Base-by-base conservation (phyloP, 1,284 basidiomycete genomes). In the Ustilago hordei region DNA sequence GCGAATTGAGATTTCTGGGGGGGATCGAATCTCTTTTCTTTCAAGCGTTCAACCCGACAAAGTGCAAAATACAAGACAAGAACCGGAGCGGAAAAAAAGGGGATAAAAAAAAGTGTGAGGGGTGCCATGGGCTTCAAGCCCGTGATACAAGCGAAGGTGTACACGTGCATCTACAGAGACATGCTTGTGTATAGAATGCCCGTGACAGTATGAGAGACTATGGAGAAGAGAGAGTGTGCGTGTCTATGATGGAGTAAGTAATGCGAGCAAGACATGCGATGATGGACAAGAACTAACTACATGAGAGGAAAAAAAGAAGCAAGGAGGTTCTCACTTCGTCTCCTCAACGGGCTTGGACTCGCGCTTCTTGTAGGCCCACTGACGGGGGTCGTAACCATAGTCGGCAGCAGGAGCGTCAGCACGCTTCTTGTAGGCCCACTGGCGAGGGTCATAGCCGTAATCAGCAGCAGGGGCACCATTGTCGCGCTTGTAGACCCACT, bases 401-500 rank as follows among this genome's bases (percentile, higher is more conserved):
- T 68, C 59, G 12, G 11, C 60, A 31, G 65, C n/a, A 15, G 67
- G 60, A 11, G 60, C 66, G 15, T 52, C 66, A n/a, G 52, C 39
- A 35, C 45, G 57, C 17, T 59, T 54, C 62, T 67, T 72, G 63
- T 65, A 70, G 19, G 15, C 59, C 55, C 59, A 57, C 55, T 66
- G 58, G 8, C 31, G 15, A 28, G 63, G 69, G 34, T 65, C 45
- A 36, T 38, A 34, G 9, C 64, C 64, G n/a, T 47, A 73, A 54
- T 73, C 70, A 7, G 47, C 61, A 32, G 70, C 45, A 31, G 68
- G 62, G 23, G 52, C 53, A 23, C 57, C 61, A 17, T 39, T 45
- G 28, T 60, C 53, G 36, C 70, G 70, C 70, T 60, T 72, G 56
- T 63, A 72, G 9, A 19, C 43, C 36, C 38, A 69, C 61, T 64